Conservation (phyloP, 495 filamentous ascomycete genomes). For the Stereocaulon alpinum region DNA sequence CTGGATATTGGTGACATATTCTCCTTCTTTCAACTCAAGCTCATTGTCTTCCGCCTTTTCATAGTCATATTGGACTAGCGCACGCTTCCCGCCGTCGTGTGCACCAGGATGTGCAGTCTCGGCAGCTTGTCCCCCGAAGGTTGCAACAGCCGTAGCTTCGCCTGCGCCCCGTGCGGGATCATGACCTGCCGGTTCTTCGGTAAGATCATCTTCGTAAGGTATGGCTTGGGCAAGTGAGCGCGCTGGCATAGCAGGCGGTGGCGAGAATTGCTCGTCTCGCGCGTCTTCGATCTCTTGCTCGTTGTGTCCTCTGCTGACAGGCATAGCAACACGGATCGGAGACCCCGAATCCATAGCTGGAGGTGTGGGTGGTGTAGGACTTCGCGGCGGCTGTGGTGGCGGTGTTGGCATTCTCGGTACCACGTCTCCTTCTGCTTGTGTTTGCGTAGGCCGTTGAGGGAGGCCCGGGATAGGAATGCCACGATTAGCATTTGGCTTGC, state of each 20-base stretch:
- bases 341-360: constrained; percentile 45
- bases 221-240: constrained; percentile 48
- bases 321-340: constrained; percentile 80
- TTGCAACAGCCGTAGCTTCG: constrained; percentile 34
- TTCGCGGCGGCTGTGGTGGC: constrained; percentile 48
- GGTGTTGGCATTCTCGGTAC: constrained; percentile 41
- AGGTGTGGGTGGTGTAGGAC: constrained; percentile 51
- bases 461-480: constrained; percentile 66
- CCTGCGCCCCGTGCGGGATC: constrained; percentile 56
- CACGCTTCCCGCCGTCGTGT: constrained; percentile 47
- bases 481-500: constrained; percentile 46
- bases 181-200: constrained; percentile 49
- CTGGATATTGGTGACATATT: constrained; percentile 87
- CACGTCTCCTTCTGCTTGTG: constrained; percentile 42
- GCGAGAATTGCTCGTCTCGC: constrained; percentile 39
- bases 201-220: constrained; percentile 52
- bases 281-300: constrained; percentile 41
- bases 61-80: constrained; percentile 86
- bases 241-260: constrained; percentile 44
- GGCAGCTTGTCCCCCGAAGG: constrained; percentile 31
- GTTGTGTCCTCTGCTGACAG: constrained; percentile 56
- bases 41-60: constrained; percentile 97
- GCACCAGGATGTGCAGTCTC: constrained; percentile 23
- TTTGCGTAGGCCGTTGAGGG: constrained; percentile 42
- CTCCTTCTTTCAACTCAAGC: constrained; percentile 80